Base-by-base conservation (phyloP, 2,329 filamentous ascomycete species). In the Apiospora saccharicola region DNA sequence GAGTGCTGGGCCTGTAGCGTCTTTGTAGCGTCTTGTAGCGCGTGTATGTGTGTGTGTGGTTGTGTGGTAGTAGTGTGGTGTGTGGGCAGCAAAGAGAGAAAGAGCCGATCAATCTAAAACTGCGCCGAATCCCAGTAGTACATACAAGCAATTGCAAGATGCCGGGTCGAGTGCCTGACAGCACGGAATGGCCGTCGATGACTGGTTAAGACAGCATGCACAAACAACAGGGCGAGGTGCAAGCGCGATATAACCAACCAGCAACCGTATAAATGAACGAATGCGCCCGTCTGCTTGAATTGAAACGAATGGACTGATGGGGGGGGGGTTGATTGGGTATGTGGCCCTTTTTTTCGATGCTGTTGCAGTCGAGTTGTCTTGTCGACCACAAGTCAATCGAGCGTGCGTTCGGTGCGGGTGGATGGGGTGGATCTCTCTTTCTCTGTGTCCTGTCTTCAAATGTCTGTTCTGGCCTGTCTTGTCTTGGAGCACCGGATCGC, bases 131-230 rank as follows among this genome's bases (percentile, higher is more conserved):
- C 26, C 43, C n/a, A 53, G 43, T 41, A 30, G 57, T 67, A 71
- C 49, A 49, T 49, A 53, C 30, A 26, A 43, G 47, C 30, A 64
- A 37, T 64, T 64, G 57, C 57, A 64, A 41, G 57, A 64, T 41
- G 24, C 46, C 69, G 51, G 49, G 51, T 73, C 67, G 71, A 71
- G 69, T 74, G 71, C 73, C 67, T 71, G 71, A 51, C 71, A 71
- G 69, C 71, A 34, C 68, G 57, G 68, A 49, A 68, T 64, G 37
- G 69, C 72, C 44, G 72, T 70, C 61, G 67, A 26, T 72, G 67
- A 68, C 68, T 68, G 71, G 61, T n/a, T 47, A 68, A 43, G 51
- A 41, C 67, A n/a, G 26, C 61, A 61, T 61, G 53, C 53, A 61
- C 30, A n/a, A 61, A 61, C 53, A 61, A 61, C 53, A 61, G 53